phyloP scores from a whole-genome alignment of 805 yeast genomes.

The Komagataella pseudopastoris region DNA sequence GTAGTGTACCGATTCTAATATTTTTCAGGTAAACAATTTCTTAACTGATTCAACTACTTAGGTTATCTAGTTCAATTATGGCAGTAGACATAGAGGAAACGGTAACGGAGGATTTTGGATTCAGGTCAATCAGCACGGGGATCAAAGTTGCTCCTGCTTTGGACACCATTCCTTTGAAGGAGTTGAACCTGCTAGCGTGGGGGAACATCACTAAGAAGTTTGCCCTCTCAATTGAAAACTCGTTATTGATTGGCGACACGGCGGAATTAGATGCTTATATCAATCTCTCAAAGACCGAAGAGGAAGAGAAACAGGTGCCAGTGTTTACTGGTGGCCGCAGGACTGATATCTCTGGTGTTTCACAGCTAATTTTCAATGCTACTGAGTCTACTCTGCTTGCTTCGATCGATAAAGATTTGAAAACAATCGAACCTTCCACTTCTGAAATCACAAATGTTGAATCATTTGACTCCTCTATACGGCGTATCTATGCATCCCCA shows the following conservation, averaged over 20 bases:
- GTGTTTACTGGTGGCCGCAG: not conserved
- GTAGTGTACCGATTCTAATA: not conserved
- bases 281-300: not conserved
- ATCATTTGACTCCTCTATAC: not conserved
- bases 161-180: slow-evolving; percentile 22
- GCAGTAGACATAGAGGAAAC: not conserved
- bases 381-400: not conserved
- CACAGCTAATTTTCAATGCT: not conserved
- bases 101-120: slow-evolving; percentile 28
- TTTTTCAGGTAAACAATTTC: not conserved
- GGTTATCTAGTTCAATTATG: not conserved
- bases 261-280: slow-evolving; percentile 10
- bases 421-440: not conserved
- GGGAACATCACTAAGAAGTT: slow-evolving; percentile 17
- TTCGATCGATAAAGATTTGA: not conserved
- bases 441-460: not conserved
- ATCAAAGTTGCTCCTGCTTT: slow-evolving; percentile 20
- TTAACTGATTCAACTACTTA: not conserved
- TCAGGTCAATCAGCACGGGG: slow-evolving; percentile 21
- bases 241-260: slow-evolving; percentile 21
- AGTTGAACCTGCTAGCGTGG: slow-evolving; percentile 21
- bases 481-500: not conserved
- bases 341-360: not conserved
- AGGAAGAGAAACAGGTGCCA: not conserved
- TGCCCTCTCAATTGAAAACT: slow-evolving; percentile 24